Percentiles rank a stretch among this genome's conserved stretches.
Conservation (phyloP, 352 stramenopile species). For the Phytophthora niederhauseri region DNA sequence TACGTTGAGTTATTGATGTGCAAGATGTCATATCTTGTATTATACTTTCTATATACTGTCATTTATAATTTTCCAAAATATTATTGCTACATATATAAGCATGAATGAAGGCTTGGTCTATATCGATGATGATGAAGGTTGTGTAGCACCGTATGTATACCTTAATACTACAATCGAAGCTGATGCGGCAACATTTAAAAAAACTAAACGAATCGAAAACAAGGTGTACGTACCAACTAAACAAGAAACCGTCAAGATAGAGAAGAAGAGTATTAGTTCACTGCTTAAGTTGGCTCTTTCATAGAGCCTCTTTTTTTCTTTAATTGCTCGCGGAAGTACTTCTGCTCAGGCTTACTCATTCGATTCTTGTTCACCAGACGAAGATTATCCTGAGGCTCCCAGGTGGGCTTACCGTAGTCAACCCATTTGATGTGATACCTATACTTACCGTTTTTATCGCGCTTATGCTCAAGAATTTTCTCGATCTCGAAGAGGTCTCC, state of each 20-base stretch:
- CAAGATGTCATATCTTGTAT: not conserved
- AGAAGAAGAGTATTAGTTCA: not conserved
- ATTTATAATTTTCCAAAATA: too few species aligned
- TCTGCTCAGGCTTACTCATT: too few species aligned
- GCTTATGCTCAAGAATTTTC: slow-evolving; percentile 14
- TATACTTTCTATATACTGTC: not conserved
- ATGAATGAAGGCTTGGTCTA: too few species aligned
- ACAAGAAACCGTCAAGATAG: not conserved
- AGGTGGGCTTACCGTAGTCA: slow-evolving; percentile 22
- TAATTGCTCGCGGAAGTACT: too few species aligned
- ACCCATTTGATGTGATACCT: slow-evolving; percentile 33
- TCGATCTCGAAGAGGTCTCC: slow-evolving; percentile 15
- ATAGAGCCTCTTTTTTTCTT: too few species aligned
- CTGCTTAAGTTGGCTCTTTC: not conserved
- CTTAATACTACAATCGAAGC: too few species aligned
- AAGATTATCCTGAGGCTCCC: slow-evolving; percentile 28
- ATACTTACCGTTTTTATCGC: slow-evolving; percentile 4
- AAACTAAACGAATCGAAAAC: too few species aligned
- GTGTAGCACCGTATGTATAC: too few species aligned
- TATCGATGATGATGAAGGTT: too few species aligned
- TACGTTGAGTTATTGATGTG: not conserved
- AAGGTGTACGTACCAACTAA: too few species aligned
- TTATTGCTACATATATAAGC: too few species aligned
- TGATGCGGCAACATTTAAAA: too few species aligned
- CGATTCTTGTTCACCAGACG: slow-evolving; percentile 11